Evolutionary conservation across 768 basidiomycete genomes (phyloP), one percentile per base, ranked within the genome.

Genomic region (Boletus speciosus): DNA sequence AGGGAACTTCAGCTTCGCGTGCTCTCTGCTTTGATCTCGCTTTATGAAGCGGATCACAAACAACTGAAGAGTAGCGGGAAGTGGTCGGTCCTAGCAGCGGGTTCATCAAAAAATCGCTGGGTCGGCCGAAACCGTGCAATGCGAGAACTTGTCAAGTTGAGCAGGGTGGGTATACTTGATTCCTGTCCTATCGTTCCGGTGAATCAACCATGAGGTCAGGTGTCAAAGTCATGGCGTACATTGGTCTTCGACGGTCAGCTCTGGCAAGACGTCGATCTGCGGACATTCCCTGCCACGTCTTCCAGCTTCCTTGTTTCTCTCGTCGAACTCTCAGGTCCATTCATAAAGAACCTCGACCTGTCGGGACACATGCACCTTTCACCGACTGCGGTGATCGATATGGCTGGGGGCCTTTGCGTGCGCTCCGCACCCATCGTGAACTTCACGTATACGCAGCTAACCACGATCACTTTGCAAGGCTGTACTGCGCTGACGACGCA

Each of bases 231-330:
- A 10, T 96, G 93, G 92, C 83, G 81, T 49, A 66, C 73, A 3
- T 80, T 94, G 37, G 83, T 85, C 25, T 83, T 86, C 61, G 93
- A 96, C 66, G 93, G 93, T 14, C 89, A 93, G 63, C 77, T 95
- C n/a, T 95, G 93, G 93, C 63, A 71, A 41, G 65, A 78, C 52
- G 74, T 90, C 34, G 79, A 89, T 65, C 74, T 93, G 34, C 77
- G 68, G 19, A 70, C 83, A 1, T 88, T 90, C 66, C 82, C 88
- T 14, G 73, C 76, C 36, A 65, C 86, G 7, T 77, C 85, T 12
- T 62, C 75, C 43, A 65, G 71, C 23, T 70, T 84, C 47, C 65
- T 93, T 37, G 57, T 76, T 35, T 79, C 78, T 36, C 71, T 95
- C 29, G 72, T 81, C 37, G 62, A 76, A 25, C 60, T 68, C 15